Evolutionary conservation across 176 grass and related monocot genomes (phyloP).

Genomic region (Pontederia crassipes): DNA sequence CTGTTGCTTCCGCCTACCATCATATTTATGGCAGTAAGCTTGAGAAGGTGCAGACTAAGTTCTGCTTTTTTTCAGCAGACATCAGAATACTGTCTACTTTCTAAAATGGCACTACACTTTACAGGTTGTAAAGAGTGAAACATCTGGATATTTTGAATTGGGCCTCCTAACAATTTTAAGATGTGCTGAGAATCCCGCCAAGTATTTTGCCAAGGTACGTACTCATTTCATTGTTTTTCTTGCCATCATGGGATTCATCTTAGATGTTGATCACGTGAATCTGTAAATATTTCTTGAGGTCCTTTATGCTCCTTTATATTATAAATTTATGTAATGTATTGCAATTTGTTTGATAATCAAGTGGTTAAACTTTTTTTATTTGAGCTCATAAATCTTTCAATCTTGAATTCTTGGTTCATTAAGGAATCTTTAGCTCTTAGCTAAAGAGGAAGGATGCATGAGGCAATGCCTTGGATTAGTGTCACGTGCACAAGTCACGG

Average conservation of each 20-base stretch:
- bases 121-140: conserved; percentile 89
- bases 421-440: too few species aligned
- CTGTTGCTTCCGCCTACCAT: conserved; percentile 81
- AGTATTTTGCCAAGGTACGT: conserved; percentile 96
- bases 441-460: too few species aligned
- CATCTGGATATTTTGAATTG: conserved; percentile 86
- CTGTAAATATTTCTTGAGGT: neutral
- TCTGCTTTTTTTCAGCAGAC: conserved; percentile 2
- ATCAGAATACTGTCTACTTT: conserved; percentile 4
- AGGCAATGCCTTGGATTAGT: too few species aligned
- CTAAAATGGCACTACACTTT: conserved; percentile 2
- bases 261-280: neutral
- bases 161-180: conserved; percentile 80
- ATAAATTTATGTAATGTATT: too few species aligned
- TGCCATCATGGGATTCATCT: conserved; percentile 14
- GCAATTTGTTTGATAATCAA: too few species aligned
- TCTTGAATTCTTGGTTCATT: too few species aligned
- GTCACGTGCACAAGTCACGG: too few species aligned
- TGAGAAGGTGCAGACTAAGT: conserved; percentile 49
- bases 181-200: conserved; percentile 79
- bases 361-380: too few species aligned
- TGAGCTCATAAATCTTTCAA: too few species aligned
- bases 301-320: too few species aligned
- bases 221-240: conserved; percentile 9
- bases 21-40: conserved; percentile 65